These are phyloP conservation scores for Hordeum vulgare DNA, from an alignment of 176 grass and related monocot species.

Conservation along the genomic window DNA sequence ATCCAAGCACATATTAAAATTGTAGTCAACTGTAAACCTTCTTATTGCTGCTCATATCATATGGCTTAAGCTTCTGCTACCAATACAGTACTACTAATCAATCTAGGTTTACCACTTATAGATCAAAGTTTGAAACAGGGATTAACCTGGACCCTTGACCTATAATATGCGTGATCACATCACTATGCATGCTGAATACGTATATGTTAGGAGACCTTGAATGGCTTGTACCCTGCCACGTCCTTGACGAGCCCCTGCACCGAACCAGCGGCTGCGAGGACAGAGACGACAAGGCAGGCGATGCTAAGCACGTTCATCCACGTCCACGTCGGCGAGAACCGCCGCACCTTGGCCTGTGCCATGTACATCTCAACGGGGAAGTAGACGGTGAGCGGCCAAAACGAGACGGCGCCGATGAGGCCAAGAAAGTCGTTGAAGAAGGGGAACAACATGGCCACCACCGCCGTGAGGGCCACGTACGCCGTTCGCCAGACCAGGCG, in stretches of 20 bases:
- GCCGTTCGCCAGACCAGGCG: slow-evolving; percentile 56
- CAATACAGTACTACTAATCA: neutral
- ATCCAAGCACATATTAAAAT: neutral
- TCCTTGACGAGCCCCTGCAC: slow-evolving; percentile 56
- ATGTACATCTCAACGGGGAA: slow-evolving; percentile 95
- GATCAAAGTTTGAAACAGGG: neutral
- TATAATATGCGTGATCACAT: neutral
- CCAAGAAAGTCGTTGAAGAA: slow-evolving; percentile 96
- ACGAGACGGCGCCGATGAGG: slow-evolving; percentile 74
- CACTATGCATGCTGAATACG: neutral
- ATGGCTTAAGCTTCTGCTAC: neutral
- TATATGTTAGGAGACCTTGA: slow-evolving; percentile 43
- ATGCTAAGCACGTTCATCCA: slow-evolving; percentile 72
- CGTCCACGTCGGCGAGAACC: slow-evolving; percentile 56
- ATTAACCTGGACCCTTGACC: neutral
- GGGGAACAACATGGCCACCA: slow-evolving; percentile 64
- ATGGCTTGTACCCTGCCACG: slow-evolving; percentile 50
- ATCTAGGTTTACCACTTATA: neutral
- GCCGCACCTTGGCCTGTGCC: slow-evolving; percentile 41
- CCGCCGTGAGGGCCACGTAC: slow-evolving; percentile 58
- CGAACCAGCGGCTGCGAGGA: slow-evolving; percentile 62
- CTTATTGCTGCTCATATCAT: neutral
- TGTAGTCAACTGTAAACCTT: neutral
- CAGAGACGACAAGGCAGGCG: slow-evolving; percentile 46
- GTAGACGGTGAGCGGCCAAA: slow-evolving; percentile 95